Conservation (phyloP, 176 grass and related monocot genomes). For the Oryza glumipatula region DNA sequence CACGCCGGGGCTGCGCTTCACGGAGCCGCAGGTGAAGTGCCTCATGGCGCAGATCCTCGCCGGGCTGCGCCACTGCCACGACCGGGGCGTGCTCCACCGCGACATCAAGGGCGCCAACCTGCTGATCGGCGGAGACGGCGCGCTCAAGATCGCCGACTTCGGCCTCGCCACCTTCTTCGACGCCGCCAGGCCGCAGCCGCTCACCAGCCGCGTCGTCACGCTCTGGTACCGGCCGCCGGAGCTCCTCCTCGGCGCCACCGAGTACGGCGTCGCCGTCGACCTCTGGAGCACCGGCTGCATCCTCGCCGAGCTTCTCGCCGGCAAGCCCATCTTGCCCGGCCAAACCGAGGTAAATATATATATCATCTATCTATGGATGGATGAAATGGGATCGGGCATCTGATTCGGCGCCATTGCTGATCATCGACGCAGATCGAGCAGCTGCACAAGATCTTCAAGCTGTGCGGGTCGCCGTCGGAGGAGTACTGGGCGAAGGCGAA, state of each 20-base stretch:
- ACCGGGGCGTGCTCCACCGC: conserved; percentile 53
- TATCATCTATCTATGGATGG: neutral
- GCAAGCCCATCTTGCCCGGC: conserved; percentile 77
- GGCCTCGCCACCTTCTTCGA: conserved; percentile 68
- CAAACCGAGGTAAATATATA: conserved; percentile 57
- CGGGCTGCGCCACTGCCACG: conserved; percentile 66
- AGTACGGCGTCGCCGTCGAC: conserved; percentile 63
- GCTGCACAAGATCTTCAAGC: conserved; percentile 92
- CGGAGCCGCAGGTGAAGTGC: conserved; percentile 70
- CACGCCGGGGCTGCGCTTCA: conserved; percentile 55
- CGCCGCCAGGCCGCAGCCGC: conserved; percentile 37
- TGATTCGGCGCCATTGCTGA: neutral
- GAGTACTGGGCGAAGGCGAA: conserved; percentile 75
- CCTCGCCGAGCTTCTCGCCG: conserved; percentile 66
- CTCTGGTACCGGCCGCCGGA: conserved; percentile 78
- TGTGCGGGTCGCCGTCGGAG: conserved; percentile 80
- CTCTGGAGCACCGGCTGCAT: conserved; percentile 77
- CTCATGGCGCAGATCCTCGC: conserved; percentile 59
- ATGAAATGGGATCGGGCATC: too few relatives aligned
- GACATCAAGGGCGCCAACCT: conserved; percentile 83
- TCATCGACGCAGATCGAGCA: conserved; percentile 59
- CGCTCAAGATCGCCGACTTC: conserved; percentile 65
- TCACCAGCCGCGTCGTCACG: conserved; percentile 76
- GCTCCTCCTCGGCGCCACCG: conserved; percentile 67
- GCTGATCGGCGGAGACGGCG: conserved; percentile 56